These are phyloP conservation scores for Begonia loranthoides DNA, from an alignment of 306 rosid genomes.

Conservation along the genomic window DNA sequence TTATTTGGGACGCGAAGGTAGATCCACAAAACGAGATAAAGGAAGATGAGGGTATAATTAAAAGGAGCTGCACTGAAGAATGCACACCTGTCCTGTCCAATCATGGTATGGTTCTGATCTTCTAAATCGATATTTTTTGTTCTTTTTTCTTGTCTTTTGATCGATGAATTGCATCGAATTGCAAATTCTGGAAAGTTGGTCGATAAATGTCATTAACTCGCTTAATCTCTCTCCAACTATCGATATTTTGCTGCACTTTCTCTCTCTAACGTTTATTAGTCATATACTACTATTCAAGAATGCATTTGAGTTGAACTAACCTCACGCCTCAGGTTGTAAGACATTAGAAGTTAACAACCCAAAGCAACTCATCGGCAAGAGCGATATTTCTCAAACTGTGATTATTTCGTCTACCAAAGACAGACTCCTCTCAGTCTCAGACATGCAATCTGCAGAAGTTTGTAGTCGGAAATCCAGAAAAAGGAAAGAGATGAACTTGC, in stretches of 20 bases:
- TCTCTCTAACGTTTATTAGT: too few species aligned
- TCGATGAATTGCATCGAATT: too few species aligned
- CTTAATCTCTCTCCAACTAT: too few species aligned
- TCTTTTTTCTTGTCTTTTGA: too few species aligned
- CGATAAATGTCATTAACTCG: too few species aligned
- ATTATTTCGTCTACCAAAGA: constrained; percentile 12
- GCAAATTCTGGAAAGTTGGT: too few species aligned
- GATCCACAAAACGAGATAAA: constrained; percentile 10
- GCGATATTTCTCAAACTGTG: constrained; percentile 16
- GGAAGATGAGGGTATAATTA: constrained; percentile 22
- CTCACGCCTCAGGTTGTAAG: too few species aligned
- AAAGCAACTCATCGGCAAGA: constrained; percentile 10
- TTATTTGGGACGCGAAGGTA: constrained; percentile 13
- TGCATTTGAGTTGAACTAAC: too few species aligned
- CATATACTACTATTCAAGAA: too few species aligned
- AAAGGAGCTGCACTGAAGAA: constrained; percentile 16
- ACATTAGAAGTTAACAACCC: too few species aligned
- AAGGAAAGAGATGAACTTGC: constrained; percentile 35
- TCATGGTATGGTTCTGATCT: constrained; percentile 24
- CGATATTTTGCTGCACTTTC: too few species aligned
- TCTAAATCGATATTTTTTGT: not conserved
- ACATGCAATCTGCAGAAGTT: not conserved
- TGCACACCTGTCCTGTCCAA: not conserved
- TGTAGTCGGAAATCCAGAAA: constrained; percentile 9
- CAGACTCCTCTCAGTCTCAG: not conserved